Evolutionary conservation across 768 basidiomycete genomes (phyloP), one percentile per base, ranked within the genome.

Genomic region (Suillus bovinus): DNA sequence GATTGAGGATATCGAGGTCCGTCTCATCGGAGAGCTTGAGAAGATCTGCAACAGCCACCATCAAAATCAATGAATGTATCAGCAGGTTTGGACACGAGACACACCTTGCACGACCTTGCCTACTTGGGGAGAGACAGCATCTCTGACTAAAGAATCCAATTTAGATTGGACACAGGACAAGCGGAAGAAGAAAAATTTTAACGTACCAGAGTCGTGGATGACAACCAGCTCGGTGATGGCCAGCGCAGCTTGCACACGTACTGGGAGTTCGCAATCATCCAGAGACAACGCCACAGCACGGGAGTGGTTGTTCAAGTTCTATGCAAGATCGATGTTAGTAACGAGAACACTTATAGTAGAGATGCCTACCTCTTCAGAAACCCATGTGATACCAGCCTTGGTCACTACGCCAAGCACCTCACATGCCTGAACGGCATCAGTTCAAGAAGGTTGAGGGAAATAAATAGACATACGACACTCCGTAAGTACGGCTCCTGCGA

Each of bases 221-320:
- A 81, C 74, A 17, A 94, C 83, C 78, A 94, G 81, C 71, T 93
- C 88, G 4, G 91, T 89, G 62, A 96, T 78, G 2, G 91, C 87
- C 64, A 95, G 77, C 1, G 88, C 88, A 8, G 92, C 93, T 59
- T 93, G 91, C 10, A 95, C 90, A 41, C 88, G 86, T 33, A 95
- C 93, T 0, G 93, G 92, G 60, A 95, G 81, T 65, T 91, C 89
- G 0, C 84, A 71, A 67, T 96, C 93, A 68, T 93, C 89, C 54
- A 95, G 78, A 7, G 84, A 84, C n/a, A 77, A 74, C 24, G 86
- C 84, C 50, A 91, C 81, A 1, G 85, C 87, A 42, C 81, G 80
- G 76, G 89, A 90, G 69, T 89, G 85, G 34, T 74, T 76, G 62
- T 80, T 82, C 69, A 94, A 74, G 68, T 86, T 82, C 88, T 93